Evolutionary conservation across 1,284 basidiomycete species (phyloP), one percentile per base, ranked within the genome.

Genomic region (Neonothopanus nambi): DNA sequence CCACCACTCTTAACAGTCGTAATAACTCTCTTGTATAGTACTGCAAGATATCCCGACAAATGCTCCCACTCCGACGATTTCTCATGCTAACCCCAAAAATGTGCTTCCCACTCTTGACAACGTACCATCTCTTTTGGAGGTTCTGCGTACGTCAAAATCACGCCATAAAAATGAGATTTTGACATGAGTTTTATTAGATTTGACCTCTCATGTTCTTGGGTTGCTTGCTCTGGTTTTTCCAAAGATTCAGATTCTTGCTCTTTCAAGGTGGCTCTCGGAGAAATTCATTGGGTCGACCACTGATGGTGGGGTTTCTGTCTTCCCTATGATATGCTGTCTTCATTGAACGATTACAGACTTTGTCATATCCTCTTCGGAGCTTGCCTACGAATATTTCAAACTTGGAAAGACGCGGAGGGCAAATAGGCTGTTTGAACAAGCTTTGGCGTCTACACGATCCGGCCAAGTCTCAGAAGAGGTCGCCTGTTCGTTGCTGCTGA

Each of bases 341-440:
- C 15, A 26, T 30, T 50, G 7, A 21, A 26, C 5, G n/a, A 35
- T 41, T 17, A 21, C 61, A 93, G 93, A 75, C 5, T 91, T 85
- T 61, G 73, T 91, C 8, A 68, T 71, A 1, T 72, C 82, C 1
- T 91, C 88, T 1, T 72, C 86, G 1, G 81, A 86, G 28, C 78
- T 95, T 2, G 93, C 88, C 0, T 76, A 83, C 43, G 89, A 93
- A 63, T 93, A 93, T 62, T 72, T 85, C 35, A 81, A 79, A 42
- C 77, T 96, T 1, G 93, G 94, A 2, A 91, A 89, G 67, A 70
- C 74, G 0, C 79, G 80, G 43, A 81, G 87, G 38, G 91, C 92
- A 0, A 74, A 72, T 0, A 67, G 70, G 1, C 77, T 93, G 13
- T 89, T 91, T 61, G 74, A 71, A 8, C 82, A 81, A 48, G 78